A percentile compares a stretch with the other conserved stretches of the same genome.
phyloP scores from a whole-genome alignment of 768 basidiomycete species.

The Trametes villosa region DNA sequence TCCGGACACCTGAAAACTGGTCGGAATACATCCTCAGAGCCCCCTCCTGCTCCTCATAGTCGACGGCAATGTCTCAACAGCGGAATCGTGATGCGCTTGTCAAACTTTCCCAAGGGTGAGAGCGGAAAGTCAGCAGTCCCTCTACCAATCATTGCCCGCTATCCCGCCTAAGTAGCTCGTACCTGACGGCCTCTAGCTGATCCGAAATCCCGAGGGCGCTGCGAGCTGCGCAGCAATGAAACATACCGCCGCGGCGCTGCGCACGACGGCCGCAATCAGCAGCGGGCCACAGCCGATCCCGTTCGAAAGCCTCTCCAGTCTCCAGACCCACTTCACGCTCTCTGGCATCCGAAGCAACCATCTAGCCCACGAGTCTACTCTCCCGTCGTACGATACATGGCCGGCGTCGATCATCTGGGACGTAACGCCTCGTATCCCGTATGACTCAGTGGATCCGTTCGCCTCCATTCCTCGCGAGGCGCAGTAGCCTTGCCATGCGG shows the following conservation, averaged over 20 bases:
- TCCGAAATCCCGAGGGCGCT: neutral
- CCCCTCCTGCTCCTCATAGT: neutral
- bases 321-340: no score
- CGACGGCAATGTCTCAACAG: neutral
- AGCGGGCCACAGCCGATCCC: neutral
- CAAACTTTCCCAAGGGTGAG: slow-evolving; percentile 21
- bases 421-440: neutral
- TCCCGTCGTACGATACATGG: no score
- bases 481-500: slow-evolving; percentile 8
- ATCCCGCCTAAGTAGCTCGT: slow-evolving; percentile 13
- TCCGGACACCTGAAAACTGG: neutral
- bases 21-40: neutral
- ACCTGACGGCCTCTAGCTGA: slow-evolving; percentile 4
- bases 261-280: neutral
- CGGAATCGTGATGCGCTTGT: neutral
- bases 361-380: no score
- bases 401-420: neutral
- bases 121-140: neutral
- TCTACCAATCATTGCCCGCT: slow-evolving; percentile 6
- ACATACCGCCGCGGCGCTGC: neutral
- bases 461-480: neutral
- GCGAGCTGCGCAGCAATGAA: neutral
- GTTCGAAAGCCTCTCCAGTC: neutral
- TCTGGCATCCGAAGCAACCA: no score
- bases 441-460: neutral